These are phyloP conservation scores for Perkinsus chesapeaki DNA, from an alignment of 169 alveolate species.

Conservation along the genomic window DNA sequence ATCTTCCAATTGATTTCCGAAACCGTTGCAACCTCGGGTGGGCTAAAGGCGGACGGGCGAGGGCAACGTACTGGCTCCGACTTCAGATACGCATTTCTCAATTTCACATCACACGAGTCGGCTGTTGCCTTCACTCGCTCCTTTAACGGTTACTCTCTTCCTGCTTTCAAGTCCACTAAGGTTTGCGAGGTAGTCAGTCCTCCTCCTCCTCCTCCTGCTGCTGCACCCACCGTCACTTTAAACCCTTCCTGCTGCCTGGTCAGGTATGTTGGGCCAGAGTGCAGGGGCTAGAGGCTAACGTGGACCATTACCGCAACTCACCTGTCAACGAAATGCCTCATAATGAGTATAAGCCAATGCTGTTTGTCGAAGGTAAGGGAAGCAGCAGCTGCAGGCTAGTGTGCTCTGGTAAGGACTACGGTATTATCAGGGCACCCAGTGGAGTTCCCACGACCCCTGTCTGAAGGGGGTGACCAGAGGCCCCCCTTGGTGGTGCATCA, in stretches of 20 bases:
- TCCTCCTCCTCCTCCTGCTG: no score
- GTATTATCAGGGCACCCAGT: neutral
- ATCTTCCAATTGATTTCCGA: neutral
- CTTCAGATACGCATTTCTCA: neutral
- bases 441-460: neutral
- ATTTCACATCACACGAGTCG: neutral
- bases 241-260: neutral
- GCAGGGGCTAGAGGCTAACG: constrained; percentile 3
- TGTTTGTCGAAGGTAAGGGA: neutral
- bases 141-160: neutral
- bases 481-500: neutral
- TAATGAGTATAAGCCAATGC: constrained; percentile 8
- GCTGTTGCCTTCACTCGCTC: neutral
- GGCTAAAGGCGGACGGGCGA: no score
- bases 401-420: no score
- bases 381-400: neutral
- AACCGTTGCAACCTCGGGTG: neutral
- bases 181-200: constrained; percentile 7
- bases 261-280: constrained; percentile 3
- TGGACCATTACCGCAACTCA: neutral
- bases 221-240: neutral
- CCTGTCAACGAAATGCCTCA: constrained; percentile 14
- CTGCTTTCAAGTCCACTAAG: neutral
- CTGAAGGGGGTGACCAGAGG: neutral
- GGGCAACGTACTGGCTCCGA: neutral